These are phyloP conservation scores for Metschnikowia henanensis DNA, from an alignment of 805 yeast species.

Conservation along the genomic window DNA sequence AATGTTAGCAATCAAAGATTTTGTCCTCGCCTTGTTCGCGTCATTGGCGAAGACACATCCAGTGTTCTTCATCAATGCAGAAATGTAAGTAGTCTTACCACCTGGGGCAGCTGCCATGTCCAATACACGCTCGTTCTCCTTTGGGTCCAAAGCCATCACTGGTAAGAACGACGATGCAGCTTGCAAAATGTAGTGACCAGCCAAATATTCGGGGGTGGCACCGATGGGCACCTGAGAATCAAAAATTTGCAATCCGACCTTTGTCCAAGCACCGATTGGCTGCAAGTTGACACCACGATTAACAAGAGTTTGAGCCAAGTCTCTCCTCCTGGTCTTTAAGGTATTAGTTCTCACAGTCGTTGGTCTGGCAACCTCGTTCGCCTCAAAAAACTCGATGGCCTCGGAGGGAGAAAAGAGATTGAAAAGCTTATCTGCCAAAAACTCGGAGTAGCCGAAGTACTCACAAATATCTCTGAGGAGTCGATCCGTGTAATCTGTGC, in stretches of 20 bases:
- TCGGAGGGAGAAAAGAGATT: constrained; percentile 91
- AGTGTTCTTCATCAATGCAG: constrained; percentile 97
- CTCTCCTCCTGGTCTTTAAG: constrained; percentile 90
- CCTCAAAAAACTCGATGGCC: constrained; percentile 98
- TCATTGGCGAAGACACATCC: constrained; percentile 98
- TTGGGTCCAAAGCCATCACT: constrained; percentile 97
- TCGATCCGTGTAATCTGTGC: constrained; percentile 80
- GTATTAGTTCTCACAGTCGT: constrained; percentile 98
- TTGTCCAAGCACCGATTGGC: constrained; percentile 97
- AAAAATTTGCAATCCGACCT: constrained; percentile 95
- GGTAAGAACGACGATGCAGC: constrained; percentile 99
- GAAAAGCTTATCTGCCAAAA: constrained; percentile 91
- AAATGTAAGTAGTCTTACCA: constrained; percentile 93
- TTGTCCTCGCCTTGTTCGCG: constrained; percentile 94
- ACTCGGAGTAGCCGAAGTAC: constrained; percentile 91
- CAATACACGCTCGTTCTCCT: constrained; percentile 89
- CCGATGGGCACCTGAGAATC: constrained; percentile 99
- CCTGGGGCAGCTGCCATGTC: constrained; percentile 99
- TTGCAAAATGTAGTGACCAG: constrained; percentile 96
- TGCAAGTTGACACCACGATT: constrained; percentile 97
- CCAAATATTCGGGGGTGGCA: constrained; percentile 97
- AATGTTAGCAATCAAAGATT: constrained; percentile 93
- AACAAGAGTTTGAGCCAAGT: constrained; percentile 90
- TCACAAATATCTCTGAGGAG: constrained; percentile 83
- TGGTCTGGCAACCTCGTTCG: constrained; percentile 96